These are phyloP conservation scores for Codiaeum variegatum DNA, from an alignment of 441 rosid species.

Conservation along the genomic window DNA sequence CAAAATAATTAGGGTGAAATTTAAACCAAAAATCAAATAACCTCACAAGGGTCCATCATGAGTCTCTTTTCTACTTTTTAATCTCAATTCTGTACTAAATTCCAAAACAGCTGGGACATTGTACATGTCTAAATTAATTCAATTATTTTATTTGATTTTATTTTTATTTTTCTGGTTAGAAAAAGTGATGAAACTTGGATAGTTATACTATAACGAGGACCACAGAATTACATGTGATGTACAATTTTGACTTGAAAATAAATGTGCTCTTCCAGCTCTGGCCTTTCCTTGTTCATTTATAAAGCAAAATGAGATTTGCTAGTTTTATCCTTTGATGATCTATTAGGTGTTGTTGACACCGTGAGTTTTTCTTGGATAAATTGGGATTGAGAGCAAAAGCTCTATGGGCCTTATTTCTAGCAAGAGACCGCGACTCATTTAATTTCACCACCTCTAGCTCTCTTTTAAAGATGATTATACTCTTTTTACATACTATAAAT, in stretches of 20 bases:
- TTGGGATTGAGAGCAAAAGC: too few species aligned
- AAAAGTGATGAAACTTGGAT: not conserved
- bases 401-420: too few species aligned
- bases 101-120: slow-evolving; percentile 12
- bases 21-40: not conserved
- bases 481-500: too few species aligned
- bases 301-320: not conserved
- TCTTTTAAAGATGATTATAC: too few species aligned
- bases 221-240: not conserved
- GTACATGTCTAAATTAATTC: not conserved
- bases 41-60: slow-evolving; percentile 5
- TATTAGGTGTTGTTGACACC: too few species aligned
- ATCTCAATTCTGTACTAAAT: not conserved
- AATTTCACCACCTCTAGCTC: too few species aligned
- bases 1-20: not conserved
- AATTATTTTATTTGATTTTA: not conserved
- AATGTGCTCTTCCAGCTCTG: not conserved
- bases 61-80: not conserved
- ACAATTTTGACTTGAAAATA: not conserved
- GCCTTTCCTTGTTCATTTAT: not conserved
- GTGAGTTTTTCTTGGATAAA: too few species aligned
- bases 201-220: not conserved
- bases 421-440: too few species aligned
- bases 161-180: not conserved
- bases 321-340: not conserved